Evolutionary conservation across 176 grass and related monocot species (phyloP).

Genomic region (Musa troglodytarum): DNA sequence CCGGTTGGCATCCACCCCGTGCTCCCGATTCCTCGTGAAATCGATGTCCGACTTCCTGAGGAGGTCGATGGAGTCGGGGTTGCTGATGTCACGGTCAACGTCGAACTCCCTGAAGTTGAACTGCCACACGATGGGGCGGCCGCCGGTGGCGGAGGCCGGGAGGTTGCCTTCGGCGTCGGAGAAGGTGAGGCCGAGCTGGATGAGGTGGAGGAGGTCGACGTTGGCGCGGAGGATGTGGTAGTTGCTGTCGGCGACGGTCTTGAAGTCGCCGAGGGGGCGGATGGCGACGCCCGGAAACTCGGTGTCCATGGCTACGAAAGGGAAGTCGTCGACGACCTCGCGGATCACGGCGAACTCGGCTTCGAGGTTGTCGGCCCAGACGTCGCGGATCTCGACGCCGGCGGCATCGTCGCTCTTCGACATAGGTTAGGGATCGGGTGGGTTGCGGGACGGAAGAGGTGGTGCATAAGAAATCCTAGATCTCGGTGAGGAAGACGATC

Average conservation of each 20-base stretch:
- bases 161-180: background rate
- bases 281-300: conserved; percentile 11
- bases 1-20: background rate
- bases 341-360: conserved; percentile 5
- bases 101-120: conserved; percentile 6
- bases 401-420: background rate
- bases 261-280: conserved; percentile 14
- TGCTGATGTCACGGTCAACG: background rate
- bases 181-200: conserved; percentile 6
- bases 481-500: background rate
- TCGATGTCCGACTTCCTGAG: background rate
- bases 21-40: background rate
- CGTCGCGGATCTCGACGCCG: background rate
- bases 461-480: conserved; percentile 15
- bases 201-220: conserved; percentile 15
- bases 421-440: background rate
- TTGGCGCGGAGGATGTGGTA: conserved; percentile 2
- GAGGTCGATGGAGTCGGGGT: background rate
- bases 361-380: conserved; percentile 4
- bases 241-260: background rate
- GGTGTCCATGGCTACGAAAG: conserved; percentile 10
- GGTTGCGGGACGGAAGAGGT: background rate
- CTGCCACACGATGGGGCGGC: background rate
- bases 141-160: background rate
- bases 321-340: conserved; percentile 7